Conservation (phyloP, 2,329 filamentous ascomycete species). For the Aspergillus quadricinctus region DNA sequence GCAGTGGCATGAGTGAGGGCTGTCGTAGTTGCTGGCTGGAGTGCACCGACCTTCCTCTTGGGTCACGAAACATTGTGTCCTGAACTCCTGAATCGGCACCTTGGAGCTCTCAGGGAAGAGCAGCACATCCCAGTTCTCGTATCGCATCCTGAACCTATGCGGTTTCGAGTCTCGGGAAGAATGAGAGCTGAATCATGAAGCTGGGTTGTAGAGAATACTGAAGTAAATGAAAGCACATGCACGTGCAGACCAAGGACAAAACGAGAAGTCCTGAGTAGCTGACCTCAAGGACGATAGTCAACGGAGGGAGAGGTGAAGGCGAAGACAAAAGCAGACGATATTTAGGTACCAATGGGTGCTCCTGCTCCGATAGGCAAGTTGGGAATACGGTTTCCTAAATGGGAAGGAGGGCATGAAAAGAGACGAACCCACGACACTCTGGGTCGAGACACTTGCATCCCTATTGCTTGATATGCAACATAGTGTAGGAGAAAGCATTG, state of each 20-base stretch:
- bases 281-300: neutral
- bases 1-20: neutral
- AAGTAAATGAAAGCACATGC: constrained; percentile 11
- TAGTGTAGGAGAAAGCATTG: neutral
- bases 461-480: neutral
- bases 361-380: neutral
- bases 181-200: constrained; percentile 16
- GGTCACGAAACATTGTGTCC: constrained; percentile 68
- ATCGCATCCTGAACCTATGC: constrained; percentile 60
- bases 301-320: neutral
- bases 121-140: constrained; percentile 80
- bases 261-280: neutral
- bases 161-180: constrained; percentile 28
- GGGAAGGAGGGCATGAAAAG: neutral
- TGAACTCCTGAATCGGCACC: constrained; percentile 76
- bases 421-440: neutral
- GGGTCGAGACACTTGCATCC: neutral
- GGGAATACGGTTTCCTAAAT: neutral
- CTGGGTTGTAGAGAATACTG: constrained; percentile 15
- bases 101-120: constrained; percentile 67
- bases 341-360: neutral
- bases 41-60: constrained; percentile 42
- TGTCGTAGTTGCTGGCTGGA: constrained; percentile 11
- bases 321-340: neutral
- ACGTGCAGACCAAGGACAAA: neutral